Evolutionary conservation across 2,329 filamentous ascomycete species (phyloP).

Genomic region (Aureobasidium sp.): DNA sequence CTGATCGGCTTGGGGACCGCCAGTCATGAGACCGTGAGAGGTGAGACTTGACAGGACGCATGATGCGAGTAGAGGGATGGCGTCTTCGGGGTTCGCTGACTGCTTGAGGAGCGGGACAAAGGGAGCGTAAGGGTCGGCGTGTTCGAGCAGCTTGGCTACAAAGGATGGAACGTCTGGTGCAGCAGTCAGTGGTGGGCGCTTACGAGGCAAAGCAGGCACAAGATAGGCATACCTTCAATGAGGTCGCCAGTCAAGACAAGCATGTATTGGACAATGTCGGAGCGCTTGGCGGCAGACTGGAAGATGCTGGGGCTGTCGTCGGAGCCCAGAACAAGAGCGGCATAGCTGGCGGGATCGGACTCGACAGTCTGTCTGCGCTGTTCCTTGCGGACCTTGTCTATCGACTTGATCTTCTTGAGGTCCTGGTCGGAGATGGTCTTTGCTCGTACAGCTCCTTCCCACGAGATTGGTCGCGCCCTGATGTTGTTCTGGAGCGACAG

Average conservation of each 20-base stretch:
- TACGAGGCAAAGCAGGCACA: neutral
- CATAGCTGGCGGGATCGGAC: constrained; percentile 69
- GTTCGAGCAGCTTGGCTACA: constrained; percentile 64
- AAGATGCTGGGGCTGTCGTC: constrained; percentile 62
- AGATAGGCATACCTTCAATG: constrained; percentile 57
- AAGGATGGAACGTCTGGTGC: constrained; percentile 66
- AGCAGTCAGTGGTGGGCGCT: constrained; percentile 16
- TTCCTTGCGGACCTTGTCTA: constrained; percentile 93
- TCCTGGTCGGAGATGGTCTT: constrained; percentile 91
- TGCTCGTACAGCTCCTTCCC: constrained; percentile 91
- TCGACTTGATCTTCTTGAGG: constrained; percentile 88
- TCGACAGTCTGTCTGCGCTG: constrained; percentile 78
- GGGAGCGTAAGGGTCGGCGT: constrained; percentile 62
- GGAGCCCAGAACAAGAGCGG: constrained; percentile 66
- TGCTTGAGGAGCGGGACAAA: constrained; percentile 79
- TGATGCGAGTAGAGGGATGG: constrained; percentile 81
- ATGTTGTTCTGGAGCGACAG: constrained; percentile 94
- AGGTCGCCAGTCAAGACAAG: constrained; percentile 82
- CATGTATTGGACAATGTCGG: constrained; percentile 91
- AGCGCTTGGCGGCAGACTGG: constrained; percentile 73
- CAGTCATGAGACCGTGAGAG: constrained; percentile 51
- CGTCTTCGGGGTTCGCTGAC: constrained; percentile 73
- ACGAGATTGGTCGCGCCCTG: constrained; percentile 87
- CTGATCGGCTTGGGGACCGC: constrained; percentile 50
- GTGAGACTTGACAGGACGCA: constrained; percentile 77